A percentile compares a stretch with the other conserved stretches of the same genome.
Evolutionary conservation across 2,329 filamentous ascomycete genomes (phyloP).

Genomic region (Fusarium proliferatum): DNA sequence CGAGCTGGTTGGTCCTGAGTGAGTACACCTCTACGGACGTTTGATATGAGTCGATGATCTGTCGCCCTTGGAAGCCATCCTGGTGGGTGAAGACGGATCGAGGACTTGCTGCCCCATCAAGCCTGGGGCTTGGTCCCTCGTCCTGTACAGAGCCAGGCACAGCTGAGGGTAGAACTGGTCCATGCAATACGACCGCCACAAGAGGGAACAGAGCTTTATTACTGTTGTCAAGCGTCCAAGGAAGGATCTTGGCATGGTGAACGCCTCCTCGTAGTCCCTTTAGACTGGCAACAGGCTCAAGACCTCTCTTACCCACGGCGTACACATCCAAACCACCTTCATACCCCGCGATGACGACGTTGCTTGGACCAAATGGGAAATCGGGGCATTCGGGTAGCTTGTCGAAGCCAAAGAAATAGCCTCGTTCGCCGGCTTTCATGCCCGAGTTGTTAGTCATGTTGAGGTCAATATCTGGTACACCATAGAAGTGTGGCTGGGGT

Average conservation of each 20-base stretch:
- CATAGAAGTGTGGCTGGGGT: constrained; percentile 81
- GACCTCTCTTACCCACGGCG: constrained; percentile 75
- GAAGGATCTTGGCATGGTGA: constrained; percentile 83
- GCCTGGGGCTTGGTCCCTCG: constrained; percentile 52
- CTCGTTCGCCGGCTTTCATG: constrained; percentile 72
- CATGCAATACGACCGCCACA: constrained; percentile 83
- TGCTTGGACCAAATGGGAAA: constrained; percentile 60
- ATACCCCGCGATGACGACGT: constrained; percentile 80
- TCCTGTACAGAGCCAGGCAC: constrained; percentile 53
- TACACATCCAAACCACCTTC: constrained; percentile 84
- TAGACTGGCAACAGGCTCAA: constrained; percentile 76
- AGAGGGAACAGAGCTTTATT: constrained; percentile 73
- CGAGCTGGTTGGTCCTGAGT: constrained; percentile 75
- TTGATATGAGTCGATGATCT: constrained; percentile 74
- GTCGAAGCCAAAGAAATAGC: constrained; percentile 86
- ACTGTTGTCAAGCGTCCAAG: constrained; percentile 70
- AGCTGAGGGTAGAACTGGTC: constrained; percentile 68
- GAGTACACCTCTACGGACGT: constrained; percentile 93
- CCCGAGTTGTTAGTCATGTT: constrained; percentile 68
- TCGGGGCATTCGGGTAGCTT: constrained; percentile 64
- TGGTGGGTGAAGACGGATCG: constrained; percentile 54
- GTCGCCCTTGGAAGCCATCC: constrained; percentile 50
- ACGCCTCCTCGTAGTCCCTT: constrained; percentile 84
- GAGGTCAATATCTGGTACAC: constrained; percentile 78
- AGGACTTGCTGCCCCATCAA: constrained; percentile 57